Evolutionary conservation across 2,329 filamentous ascomycete species (phyloP), one percentile per base, ranked within the genome.

Genomic region (Microcyclospora pomicola): DNA sequence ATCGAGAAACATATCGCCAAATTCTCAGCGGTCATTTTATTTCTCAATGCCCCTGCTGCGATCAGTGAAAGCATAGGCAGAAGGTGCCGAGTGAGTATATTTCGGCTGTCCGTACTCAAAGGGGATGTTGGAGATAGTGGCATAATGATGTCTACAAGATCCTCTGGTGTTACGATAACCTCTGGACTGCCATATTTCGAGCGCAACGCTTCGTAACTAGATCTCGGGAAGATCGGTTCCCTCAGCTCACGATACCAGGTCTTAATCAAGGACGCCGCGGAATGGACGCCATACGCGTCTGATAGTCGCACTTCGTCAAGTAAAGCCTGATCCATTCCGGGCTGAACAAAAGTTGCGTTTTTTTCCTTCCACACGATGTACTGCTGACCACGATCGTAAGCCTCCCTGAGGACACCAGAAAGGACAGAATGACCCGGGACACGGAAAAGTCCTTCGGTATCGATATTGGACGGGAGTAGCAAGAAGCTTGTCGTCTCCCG

Each of bases 1-100:
- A 70, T 69, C 2, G 67, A 66, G 48, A 73, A 67, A 47, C 68
- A 71, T 6, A 73, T 68, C 11, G 68, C 65, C 28, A 74, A 48
- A 35, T 73, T 73, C 34, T 66, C 64, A 0, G 69, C 51, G 3
- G 59, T 67, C 71, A 74, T 74, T 46, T 70, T 71, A 55, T 73
- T 74, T 34, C 60, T 44, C n/a, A 63, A 51, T 35, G 64, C 55
- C 27, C 65, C 59, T 15, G 56, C 54, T 7, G 69, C 58, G 3
- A 73, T 62, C 1, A 57, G 52, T 15, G 62, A 61, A 1, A 73
- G 56, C n/a, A 73, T 49, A 1, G 71, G 71, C 9, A 74, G 53
- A 9, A 73, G 54, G 51, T 74, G 71, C 32, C 66, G 54, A 3
- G 60, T 61, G 3, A 71, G 44, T 13, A 73, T 65, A 38, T 67